phyloP scores from a whole-genome alignment of 352 stramenopile genomes.

The Blastocystis hominis region DNA sequence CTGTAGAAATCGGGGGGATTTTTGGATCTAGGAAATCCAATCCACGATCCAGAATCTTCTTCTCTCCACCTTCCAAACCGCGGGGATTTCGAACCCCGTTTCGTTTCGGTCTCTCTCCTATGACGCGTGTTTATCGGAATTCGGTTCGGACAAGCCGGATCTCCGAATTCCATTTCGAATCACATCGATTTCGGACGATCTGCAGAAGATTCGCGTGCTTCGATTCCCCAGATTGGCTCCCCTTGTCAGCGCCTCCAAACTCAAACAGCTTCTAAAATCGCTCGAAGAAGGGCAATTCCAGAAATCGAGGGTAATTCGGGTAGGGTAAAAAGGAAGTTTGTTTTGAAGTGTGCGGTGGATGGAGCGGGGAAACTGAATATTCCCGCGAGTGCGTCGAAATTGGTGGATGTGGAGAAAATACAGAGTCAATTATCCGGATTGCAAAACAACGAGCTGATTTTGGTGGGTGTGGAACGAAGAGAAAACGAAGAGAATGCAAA shows the following conservation, averaged over 20 bases:
- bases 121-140: neutral
- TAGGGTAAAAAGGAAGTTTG: neutral
- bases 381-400: neutral
- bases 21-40: neutral
- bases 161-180: neutral
- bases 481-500: neutral
- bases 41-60: neutral
- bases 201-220: neutral
- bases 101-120: neutral
- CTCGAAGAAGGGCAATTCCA: neutral
- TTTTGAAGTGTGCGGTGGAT: neutral
- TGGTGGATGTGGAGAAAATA: neutral
- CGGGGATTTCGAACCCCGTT: neutral
- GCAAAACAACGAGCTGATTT: neutral
- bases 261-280: neutral
- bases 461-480: neutral
- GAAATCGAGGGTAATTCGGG: neutral
- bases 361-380: neutral
- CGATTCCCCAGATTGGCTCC: neutral
- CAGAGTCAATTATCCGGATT: neutral
- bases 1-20: neutral
- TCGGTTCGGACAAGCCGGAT: conserved; percentile 20
- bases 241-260: neutral
- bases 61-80: neutral
- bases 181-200: neutral